A percentile compares a stretch with the other conserved stretches of the same genome.
Evolutionary conservation across 768 basidiomycete genomes (phyloP).

Genomic region (Termitomyces sp.): DNA sequence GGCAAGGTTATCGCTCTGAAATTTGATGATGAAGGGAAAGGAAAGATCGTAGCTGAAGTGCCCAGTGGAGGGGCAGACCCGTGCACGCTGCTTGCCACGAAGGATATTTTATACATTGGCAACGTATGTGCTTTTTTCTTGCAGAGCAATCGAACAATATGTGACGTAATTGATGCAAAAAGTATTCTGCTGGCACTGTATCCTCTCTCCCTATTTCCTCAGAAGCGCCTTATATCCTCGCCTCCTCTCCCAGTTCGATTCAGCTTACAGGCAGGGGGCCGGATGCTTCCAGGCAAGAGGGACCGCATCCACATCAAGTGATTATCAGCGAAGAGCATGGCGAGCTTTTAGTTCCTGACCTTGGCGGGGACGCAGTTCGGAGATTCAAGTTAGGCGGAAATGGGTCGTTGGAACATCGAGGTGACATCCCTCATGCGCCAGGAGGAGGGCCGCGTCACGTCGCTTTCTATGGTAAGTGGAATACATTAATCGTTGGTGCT

Average conservation of each 20-base stretch:
- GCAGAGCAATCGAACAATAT: not conserved
- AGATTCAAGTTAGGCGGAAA: conserved; percentile 40
- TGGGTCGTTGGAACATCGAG: conserved; percentile 48
- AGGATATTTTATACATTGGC: conserved; percentile 58
- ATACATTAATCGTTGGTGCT: not conserved
- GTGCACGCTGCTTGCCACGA: conserved; percentile 57
- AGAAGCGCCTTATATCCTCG: conserved; percentile 40
- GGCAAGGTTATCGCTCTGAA: conserved; percentile 62
- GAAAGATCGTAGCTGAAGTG: conserved; percentile 43
- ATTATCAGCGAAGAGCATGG: conserved; percentile 41
- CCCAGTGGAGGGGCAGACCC: conserved; percentile 59
- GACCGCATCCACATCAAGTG: conserved; percentile 78
- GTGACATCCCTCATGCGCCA: conserved; percentile 41
- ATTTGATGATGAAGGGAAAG: conserved; percentile 50
- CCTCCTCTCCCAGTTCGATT: conserved; percentile 29
- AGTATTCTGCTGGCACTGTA: conserved; percentile 72
- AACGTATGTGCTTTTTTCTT: conserved; percentile 53
- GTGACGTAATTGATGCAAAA: not conserved
- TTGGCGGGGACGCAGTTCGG: conserved; percentile 71
- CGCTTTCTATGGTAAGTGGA: conserved; percentile 51
- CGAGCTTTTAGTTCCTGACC: conserved; percentile 71
- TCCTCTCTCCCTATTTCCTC: conserved; percentile 52
- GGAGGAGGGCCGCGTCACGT: conserved; percentile 76
- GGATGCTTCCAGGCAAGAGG: conserved; percentile 61
- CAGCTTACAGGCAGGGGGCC: conserved; percentile 58